Base-by-base conservation (phyloP, 805 yeast species). In the Wickerhamiella nectarea region DNA sequence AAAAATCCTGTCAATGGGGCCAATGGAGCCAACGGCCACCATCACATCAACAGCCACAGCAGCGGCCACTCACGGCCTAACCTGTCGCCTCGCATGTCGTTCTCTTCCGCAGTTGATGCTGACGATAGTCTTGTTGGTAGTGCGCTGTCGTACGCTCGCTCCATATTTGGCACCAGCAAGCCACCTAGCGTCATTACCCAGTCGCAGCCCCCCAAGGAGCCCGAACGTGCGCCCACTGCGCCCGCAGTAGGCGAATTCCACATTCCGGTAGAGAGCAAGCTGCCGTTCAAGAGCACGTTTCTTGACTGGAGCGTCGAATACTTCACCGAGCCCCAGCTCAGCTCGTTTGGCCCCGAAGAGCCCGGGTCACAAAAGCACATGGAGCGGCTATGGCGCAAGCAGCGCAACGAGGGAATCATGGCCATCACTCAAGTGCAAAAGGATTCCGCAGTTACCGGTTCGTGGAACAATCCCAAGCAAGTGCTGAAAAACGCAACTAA, bases 251-350 rank as follows among this genome's bases (percentile, higher is more conserved):
- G 39, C n/a, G 39, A 41, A 22, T 18, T 19, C 15, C 36, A 39
- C 12, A 15, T n/a, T 7, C 21, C 24, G 3, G 24, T 21, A 7
- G 39, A 41, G 17, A 14, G 12, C 17, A 45, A 44, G 6, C 45
- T 65, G 41, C 66, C 64, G 1, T 47, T 65, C 34, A 41, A 56
- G 28, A 55, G 64, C 26, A 56, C 56, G 9, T 63, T 67, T 52
- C 56, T 64, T 44, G 66, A 66, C 34, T 63, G 68, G 66, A 53
- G 66, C 40, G 74, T 84, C 47, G 98, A 91, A 59, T 87, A 86
- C 56, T 91, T 89, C 65, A 94, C 87, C 55, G 97, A 87, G 56
- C 96, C 98, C 0, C 97, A 89, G 57, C 79, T 87, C 79, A 76
- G 83, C 9, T 78, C 75, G 46, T 72, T 74, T 43, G 96, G 89